Base-by-base conservation (phyloP, 768 basidiomycete genomes). In the Lanmaoa rubissima region DNA sequence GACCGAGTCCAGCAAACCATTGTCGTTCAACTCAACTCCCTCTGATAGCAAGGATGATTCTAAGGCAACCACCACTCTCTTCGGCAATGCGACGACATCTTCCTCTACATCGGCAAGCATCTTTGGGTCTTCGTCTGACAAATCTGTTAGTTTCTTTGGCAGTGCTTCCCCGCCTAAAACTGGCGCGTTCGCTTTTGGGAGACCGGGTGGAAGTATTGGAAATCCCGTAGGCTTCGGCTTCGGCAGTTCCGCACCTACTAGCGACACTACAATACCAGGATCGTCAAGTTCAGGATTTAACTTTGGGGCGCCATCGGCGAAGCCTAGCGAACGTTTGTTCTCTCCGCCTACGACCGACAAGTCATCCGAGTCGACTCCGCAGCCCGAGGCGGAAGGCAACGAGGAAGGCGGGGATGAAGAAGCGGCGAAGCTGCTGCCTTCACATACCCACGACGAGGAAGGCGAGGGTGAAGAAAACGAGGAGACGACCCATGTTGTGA, bases 381-480 rank as follows among this genome's bases (percentile, higher is more conserved):
- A 65, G 56, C 68, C 63, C 47, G 69, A 69, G 11, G 46, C 48
- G 3, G 67, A 68, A 46, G 48, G 51, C 19, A 61, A 53, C 5
- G 65, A 65, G 31, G 69, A 69, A 39, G 60, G 63, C 51, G 69
- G 71, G 9, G 71, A 72, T 13, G 74, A 73, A 2, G 74, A 72
- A 17, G 34, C 35, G 3, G 39, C 48, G 13, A 72, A 68, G 28
- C 12, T 65, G 4, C 28, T 69, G 2, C 62, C 68, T 19, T 62
- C 57, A 11, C 61, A 55, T n/a, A 70, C 73, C 53, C 83, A 87
- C 59, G 88, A 89, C 60, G 76, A 76, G 51, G 88, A 89, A 57
- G 90, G 91, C 12, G 86, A 86, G 63, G 91, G 91, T 31, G 91
- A 93, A 72, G 88, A 93, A 67, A 79, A 86, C 40, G 91, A 93